Base-by-base conservation (phyloP, 129 eudicot species). In the Pulicaria dysenterica region DNA sequence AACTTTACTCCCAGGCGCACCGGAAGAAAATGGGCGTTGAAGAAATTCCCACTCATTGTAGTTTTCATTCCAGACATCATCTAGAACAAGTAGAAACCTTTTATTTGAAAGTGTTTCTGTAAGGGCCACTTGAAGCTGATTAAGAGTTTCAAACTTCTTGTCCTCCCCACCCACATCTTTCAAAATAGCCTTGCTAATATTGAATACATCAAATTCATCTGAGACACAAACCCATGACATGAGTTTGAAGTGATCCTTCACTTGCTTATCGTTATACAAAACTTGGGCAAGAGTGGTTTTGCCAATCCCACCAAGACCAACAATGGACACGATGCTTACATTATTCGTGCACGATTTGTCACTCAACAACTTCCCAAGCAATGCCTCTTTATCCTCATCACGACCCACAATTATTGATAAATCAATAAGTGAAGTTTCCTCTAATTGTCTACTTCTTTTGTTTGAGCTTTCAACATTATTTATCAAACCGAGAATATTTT, bases 31-130 rank as follows among this genome's bases (percentile, higher is more conserved):
- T 41, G 85, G 83, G 15, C 73, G 73, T 8, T 34, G 62, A 8
- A 86, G 67, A 3, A 44, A 61, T 5, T 65, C 73, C 88, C 88
- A 86, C 45, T 65, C 72, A 1, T 17, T 56, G 42, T 64, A 50
- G 53, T 80, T 34, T 57, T 80, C 73, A 46, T 83, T 74, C 91
- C 91, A 86, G 9, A 85, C 72, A 64, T 84, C 83, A 12, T 84
- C 89, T 11, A 84, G 45, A 16, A 84, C 73, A 19, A 84, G 37
- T 37, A 86, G 82, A 42, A 82, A 83, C 68, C 58, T 86, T 16
- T 56, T 77, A 45, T 76, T 56, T 5, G 71, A 63, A 4, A 83
- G 46, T 54, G n/a, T 72, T 40, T 73, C 62, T 46, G 64, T 38
- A 11, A 80, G 60, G 5, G 66, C 73, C 64, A 70, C 80, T 36